phyloP scores from a whole-genome alignment of 2,329 filamentous ascomycete genomes.

The Zymoseptoria brevis region DNA sequence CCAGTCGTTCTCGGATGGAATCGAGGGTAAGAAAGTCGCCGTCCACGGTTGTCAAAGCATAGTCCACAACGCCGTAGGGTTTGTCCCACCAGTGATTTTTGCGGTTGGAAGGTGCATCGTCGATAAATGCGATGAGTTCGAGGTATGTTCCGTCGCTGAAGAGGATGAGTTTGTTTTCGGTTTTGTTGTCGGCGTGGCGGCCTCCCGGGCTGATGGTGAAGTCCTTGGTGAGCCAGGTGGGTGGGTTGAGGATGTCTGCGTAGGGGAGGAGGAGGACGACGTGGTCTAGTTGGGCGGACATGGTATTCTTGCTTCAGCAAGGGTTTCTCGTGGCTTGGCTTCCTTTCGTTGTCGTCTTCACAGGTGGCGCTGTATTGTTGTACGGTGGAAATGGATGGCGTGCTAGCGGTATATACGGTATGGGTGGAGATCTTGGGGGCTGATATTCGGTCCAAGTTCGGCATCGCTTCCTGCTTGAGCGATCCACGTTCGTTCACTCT shows the following conservation, averaged over 20 bases:
- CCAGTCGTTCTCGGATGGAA: constrained; percentile 16
- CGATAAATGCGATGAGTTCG: constrained; percentile 57
- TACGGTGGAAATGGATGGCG: no score
- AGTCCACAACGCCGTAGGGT: constrained; percentile 50
- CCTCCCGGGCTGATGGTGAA: constrained; percentile 56
- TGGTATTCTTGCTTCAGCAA: no score
- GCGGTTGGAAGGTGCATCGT: constrained; percentile 36
- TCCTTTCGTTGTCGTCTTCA: no score
- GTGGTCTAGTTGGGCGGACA: constrained; percentile 47
- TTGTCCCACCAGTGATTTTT: constrained; percentile 51
- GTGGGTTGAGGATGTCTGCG: constrained; percentile 40
- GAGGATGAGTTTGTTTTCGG: constrained; percentile 55
- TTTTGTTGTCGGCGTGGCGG: constrained; percentile 52
- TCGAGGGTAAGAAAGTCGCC: constrained; percentile 14
- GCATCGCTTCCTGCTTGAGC: no score
- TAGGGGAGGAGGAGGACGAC: constrained; percentile 56
- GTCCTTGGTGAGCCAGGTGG: constrained; percentile 43
- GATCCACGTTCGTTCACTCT: no score
- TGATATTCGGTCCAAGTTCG: no score
- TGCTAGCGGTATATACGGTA: no score
- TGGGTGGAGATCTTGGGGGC: no score
- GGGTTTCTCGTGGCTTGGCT: no score
- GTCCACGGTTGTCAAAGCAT: constrained; percentile 45
- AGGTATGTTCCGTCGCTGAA: constrained; percentile 59
- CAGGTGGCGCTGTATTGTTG: no score